These are phyloP conservation scores for Cystofilobasidium macerans DNA, from an alignment of 768 basidiomycete genomes.

Conservation along the genomic window DNA sequence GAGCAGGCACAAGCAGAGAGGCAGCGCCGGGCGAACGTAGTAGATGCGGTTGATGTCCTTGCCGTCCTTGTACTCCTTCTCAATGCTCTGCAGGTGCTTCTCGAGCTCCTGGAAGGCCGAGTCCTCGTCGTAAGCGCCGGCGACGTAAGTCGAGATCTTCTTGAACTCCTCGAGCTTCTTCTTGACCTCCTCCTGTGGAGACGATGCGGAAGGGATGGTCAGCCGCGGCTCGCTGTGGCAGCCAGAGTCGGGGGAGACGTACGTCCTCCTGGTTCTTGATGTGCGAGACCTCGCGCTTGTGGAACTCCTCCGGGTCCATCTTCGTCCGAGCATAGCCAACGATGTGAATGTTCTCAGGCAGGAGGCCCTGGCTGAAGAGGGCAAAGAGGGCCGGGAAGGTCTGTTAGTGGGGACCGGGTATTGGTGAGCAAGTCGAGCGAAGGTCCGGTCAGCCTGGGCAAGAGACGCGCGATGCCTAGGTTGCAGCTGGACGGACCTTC, in stretches of 20 bases:
- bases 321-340: slow-evolving; percentile 95
- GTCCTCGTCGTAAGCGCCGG: slow-evolving; percentile 79
- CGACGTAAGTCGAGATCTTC: slow-evolving; percentile 61
- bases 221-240: not conserved
- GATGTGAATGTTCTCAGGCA: slow-evolving; percentile 75
- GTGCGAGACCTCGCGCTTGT: slow-evolving; percentile 70
- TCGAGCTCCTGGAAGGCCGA: slow-evolving; percentile 66
- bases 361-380: slow-evolving; percentile 65
- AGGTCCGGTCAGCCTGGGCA: not conserved
- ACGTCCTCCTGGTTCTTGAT: slow-evolving; percentile 62
- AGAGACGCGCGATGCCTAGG: slow-evolving; percentile 14
- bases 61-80: slow-evolving; percentile 54
- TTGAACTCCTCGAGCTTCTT: slow-evolving; percentile 74
- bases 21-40: slow-evolving; percentile 40
- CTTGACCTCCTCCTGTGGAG: slow-evolving; percentile 39
- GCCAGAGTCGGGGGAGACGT: not conserved
- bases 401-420: slow-evolving; percentile 41
- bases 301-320: slow-evolving; percentile 73
- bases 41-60: slow-evolving; percentile 64
- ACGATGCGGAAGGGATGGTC: not conserved
- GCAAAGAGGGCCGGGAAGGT: slow-evolving; percentile 92
- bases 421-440: slow-evolving; percentile 6
- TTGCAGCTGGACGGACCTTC: slow-evolving; percentile 50
- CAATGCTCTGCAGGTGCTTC: slow-evolving; percentile 64
- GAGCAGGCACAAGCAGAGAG: not conserved